phyloP scores from a whole-genome alignment of 2,329 filamentous ascomycete species.

The Fusarium sp. region DNA sequence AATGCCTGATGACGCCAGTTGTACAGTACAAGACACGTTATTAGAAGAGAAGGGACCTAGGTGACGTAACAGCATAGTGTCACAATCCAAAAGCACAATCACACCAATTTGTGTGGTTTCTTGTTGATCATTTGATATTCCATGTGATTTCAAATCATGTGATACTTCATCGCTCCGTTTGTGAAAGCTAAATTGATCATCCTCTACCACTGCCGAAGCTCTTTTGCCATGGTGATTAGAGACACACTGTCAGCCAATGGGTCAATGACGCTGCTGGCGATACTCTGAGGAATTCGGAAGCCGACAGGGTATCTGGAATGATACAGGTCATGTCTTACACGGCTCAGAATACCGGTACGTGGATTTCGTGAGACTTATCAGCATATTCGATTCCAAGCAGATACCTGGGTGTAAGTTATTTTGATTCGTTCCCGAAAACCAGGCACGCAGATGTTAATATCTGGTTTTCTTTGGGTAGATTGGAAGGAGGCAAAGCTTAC shows the following conservation, averaged over 20 bases:
- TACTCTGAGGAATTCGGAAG: constrained; percentile 14
- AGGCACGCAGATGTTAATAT: neutral
- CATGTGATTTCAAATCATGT: neutral
- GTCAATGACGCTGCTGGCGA: no score
- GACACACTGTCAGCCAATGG: no score
- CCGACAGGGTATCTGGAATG: neutral
- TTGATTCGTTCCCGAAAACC: neutral
- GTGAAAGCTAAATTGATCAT: no score
- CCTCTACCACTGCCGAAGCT: no score
- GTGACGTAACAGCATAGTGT: no score
- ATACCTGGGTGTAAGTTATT: neutral
- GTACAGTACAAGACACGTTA: no score
- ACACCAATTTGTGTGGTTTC: no score
- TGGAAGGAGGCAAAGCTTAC: neutral
- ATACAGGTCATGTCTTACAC: neutral
- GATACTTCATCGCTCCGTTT: neutral
- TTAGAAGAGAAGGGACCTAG: no score
- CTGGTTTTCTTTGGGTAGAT: neutral
- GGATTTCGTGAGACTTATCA: no score
- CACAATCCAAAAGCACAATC: no score
- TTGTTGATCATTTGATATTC: neutral
- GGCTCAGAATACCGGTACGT: neutral
- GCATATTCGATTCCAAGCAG: fast-evolving
- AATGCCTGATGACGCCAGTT: no score
- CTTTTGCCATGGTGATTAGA: no score